A percentile compares a stretch with the other conserved stretches of the same genome.
These are phyloP conservation scores for Persicaria tinctoria DNA, from an alignment of 148 eudicot species.

Conservation along the genomic window DNA sequence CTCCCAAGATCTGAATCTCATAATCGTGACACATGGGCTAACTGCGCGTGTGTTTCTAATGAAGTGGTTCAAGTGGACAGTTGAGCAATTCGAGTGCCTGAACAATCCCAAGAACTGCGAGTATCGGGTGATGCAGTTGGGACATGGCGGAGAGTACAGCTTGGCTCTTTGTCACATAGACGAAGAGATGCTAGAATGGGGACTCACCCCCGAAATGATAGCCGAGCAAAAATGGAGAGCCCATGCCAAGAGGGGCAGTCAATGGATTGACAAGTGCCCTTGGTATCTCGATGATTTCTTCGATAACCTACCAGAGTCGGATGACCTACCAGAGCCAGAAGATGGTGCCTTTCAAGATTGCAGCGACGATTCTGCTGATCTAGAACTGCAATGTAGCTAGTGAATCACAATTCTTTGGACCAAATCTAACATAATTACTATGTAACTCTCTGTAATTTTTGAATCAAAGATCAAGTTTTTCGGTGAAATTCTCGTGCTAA, in stretches of 20 bases:
- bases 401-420: neutral
- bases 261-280: conserved; percentile 54
- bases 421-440: neutral
- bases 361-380: neutral
- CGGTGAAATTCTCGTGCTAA: neutral
- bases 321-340: conserved; percentile 6
- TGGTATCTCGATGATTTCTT: conserved; percentile 80
- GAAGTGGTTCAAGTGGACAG: conserved; percentile 98
- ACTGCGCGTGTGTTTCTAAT: conserved; percentile 65
- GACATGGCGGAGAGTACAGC: conserved; percentile 78
- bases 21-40: conserved; percentile 76
- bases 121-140: conserved; percentile 61
- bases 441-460: neutral
- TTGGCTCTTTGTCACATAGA: conserved; percentile 63
- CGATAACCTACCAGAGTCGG: conserved; percentile 24
- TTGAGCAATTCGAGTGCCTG: conserved; percentile 66
- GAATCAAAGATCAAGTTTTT: neutral
- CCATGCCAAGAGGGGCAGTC: conserved; percentile 37
- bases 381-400: neutral
- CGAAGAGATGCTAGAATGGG: conserved; percentile 66
- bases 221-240: conserved; percentile 69
- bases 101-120: conserved; percentile 65
- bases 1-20: conserved; percentile 53
- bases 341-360: neutral
- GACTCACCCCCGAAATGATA: conserved; percentile 82